Conservation (phyloP, 2,329 filamentous ascomycete species). For the Nemania sp. region DNA sequence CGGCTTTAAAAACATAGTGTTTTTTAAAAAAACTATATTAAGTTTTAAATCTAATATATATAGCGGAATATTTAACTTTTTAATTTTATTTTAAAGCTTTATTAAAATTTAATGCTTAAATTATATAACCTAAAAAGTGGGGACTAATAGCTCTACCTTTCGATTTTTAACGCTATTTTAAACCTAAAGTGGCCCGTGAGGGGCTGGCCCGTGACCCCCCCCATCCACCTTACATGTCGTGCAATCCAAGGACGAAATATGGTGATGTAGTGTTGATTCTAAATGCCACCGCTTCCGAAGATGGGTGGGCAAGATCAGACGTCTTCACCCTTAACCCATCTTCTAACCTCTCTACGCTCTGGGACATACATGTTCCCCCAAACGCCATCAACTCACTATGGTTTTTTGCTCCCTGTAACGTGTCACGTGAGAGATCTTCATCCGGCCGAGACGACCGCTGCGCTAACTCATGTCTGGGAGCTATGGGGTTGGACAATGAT, state of each 20-base stretch:
- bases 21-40: too few species aligned
- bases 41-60: too few species aligned
- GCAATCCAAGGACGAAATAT: neutral
- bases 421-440: neutral
- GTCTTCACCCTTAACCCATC: neutral
- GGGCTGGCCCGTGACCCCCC: too few species aligned
- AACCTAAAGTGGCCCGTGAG: too few species aligned
- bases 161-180: too few species aligned
- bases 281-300: neutral
- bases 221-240: neutral
- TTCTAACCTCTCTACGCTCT: neutral
- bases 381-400: neutral
- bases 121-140: too few species aligned
- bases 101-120: too few species aligned
- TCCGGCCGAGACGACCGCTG: neutral
- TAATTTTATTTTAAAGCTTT: too few species aligned
- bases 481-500: too few species aligned
- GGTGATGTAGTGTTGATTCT: neutral
- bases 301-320: neutral
- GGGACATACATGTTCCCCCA: neutral
- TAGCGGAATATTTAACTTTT: too few species aligned
- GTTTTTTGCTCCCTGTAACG: slow-evolving; percentile 1
- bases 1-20: too few species aligned
- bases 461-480: neutral
- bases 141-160: too few species aligned